Conservation (phyloP, 73 alveolate species). For the Blepharisma japonicum region DNA sequence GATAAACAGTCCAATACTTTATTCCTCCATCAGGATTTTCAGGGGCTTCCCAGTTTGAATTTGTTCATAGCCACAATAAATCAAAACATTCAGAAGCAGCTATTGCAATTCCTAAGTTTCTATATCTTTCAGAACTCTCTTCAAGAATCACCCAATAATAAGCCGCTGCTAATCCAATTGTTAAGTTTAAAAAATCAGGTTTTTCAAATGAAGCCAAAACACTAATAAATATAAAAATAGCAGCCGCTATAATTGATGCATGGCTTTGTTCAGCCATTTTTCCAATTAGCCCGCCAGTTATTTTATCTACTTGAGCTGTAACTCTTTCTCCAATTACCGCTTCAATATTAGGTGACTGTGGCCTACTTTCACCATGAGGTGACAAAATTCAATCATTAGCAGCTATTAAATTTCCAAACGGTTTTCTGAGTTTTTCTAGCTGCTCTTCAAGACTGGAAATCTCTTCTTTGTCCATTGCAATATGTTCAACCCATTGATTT, state of each 20-base stretch:
- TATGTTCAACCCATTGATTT: constrained; percentile 50
- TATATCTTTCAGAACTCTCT: not conserved
- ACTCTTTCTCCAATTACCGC: not conserved
- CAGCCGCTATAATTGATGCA: not conserved
- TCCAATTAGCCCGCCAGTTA: not conserved
- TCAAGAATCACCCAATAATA: not conserved
- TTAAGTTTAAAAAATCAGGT: constrained; percentile 14
- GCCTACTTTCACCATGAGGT: not conserved
- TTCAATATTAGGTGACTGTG: not conserved
- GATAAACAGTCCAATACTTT: too few species aligned
- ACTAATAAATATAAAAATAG: not conserved
- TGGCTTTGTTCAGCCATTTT: not conserved
- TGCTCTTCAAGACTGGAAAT: constrained; percentile 40
- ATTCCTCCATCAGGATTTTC: too few species aligned
- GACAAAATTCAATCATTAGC: not conserved
- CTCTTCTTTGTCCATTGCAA: constrained; percentile 42
- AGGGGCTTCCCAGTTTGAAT: too few species aligned
- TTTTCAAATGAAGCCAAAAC: not conserved
- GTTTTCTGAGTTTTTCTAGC: constrained; percentile 48
- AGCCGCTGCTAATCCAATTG: not conserved
- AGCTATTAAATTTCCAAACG: constrained; percentile 57
- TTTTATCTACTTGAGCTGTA: not conserved
- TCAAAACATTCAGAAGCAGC: not conserved
- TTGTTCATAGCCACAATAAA: not conserved
- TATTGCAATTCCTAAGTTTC: not conserved